Evolutionary conservation across 2,329 filamentous ascomycete species (phyloP).

Genomic region (Cercospora zeina): DNA sequence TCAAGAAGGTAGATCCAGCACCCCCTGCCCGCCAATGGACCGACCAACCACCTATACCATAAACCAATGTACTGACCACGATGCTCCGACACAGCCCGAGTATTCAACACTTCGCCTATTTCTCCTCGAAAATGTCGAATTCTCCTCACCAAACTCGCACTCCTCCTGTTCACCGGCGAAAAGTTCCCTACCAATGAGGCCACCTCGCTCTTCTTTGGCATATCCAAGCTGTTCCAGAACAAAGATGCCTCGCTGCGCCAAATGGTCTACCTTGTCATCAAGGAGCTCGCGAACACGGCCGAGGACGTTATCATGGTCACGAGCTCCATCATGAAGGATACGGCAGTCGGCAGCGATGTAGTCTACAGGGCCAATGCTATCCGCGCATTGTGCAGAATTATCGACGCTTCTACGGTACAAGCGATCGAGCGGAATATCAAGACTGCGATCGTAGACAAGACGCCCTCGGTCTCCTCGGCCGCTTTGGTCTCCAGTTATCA

Average conservation of each 20-base stretch:
- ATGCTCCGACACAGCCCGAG: conserved; percentile 64
- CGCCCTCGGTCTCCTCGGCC: conserved; percentile 92
- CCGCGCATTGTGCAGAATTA: conserved; percentile 90
- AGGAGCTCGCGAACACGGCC: conserved; percentile 91
- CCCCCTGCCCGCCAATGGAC: conserved; percentile 12
- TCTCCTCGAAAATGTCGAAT: conserved; percentile 97
- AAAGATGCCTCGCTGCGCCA: conserved; percentile 97
- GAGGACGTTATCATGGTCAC: conserved; percentile 99
- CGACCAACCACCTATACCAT: conserved; percentile 16
- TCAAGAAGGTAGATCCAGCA: conserved; percentile 75
- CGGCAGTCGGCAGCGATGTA: conserved; percentile 88
- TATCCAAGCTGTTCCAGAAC: conserved; percentile 99
- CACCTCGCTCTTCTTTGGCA: conserved; percentile 96
- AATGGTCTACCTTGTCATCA: conserved; percentile 98
- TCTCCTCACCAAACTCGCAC: conserved; percentile 92
- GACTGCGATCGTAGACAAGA: conserved; percentile 98
- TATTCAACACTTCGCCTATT: conserved; percentile 97
- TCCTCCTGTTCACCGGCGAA: conserved; percentile 95
- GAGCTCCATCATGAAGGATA: conserved; percentile 99
- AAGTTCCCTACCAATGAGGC: conserved; percentile 96
- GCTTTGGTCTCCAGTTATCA: conserved; percentile 97
- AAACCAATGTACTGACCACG: conserved; percentile 22
- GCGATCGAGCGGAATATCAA: conserved; percentile 98
- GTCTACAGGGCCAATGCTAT: conserved; percentile 96
- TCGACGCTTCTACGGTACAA: conserved; percentile 93